A percentile compares a stretch with the other conserved stretches of the same genome.
phyloP scores from a whole-genome alignment of 805 yeast species.

The Ogataea paradorogensis region DNA sequence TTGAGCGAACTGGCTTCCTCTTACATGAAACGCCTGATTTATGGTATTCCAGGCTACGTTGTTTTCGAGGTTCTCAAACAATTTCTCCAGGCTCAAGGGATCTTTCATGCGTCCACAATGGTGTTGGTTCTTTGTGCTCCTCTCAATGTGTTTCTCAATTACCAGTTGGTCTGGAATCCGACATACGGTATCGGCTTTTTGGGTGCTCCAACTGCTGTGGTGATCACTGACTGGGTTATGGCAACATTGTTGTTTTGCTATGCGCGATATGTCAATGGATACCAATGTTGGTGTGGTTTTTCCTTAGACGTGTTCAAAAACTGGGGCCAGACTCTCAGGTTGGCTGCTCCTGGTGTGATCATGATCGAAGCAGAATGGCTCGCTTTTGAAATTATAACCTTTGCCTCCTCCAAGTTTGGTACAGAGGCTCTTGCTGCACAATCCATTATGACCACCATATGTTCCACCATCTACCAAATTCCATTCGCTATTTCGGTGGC shows the following conservation, averaged over 20 bases:
- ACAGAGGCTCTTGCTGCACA: slow-evolving; percentile 54
- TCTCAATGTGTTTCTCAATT: slow-evolving; percentile 46
- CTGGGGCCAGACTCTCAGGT: slow-evolving; percentile 43
- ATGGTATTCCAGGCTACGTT: slow-evolving; percentile 57
- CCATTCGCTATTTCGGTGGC: slow-evolving; percentile 61
- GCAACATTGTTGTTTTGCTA: slow-evolving; percentile 41
- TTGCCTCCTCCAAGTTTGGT: slow-evolving; percentile 53
- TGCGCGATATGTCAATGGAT: slow-evolving; percentile 42
- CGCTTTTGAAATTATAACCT: slow-evolving; percentile 55
- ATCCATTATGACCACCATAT: slow-evolving; percentile 43
- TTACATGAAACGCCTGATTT: slow-evolving; percentile 44
- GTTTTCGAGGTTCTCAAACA: slow-evolving; percentile 55
- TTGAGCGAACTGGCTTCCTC: slow-evolving; percentile 47
- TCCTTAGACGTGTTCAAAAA: slow-evolving; percentile 39
- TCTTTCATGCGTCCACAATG: slow-evolving; percentile 54
- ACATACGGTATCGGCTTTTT: slow-evolving; percentile 49
- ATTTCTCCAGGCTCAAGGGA: slow-evolving; percentile 57
- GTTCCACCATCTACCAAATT: slow-evolving; percentile 50
- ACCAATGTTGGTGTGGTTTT: slow-evolving; percentile 53
- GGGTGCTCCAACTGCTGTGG: slow-evolving; percentile 61
- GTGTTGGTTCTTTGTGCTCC: slow-evolving; percentile 55
- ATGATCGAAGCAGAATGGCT: slow-evolving; percentile 62
- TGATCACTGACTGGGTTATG: slow-evolving; percentile 57
- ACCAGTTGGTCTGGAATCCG: slow-evolving; percentile 42
- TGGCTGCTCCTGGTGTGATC: slow-evolving; percentile 54